A percentile compares a stretch with the other conserved stretches of the same genome.
phyloP scores from a whole-genome alignment of 1,284 basidiomycete genomes.

The Jaminaea rosea region DNA sequence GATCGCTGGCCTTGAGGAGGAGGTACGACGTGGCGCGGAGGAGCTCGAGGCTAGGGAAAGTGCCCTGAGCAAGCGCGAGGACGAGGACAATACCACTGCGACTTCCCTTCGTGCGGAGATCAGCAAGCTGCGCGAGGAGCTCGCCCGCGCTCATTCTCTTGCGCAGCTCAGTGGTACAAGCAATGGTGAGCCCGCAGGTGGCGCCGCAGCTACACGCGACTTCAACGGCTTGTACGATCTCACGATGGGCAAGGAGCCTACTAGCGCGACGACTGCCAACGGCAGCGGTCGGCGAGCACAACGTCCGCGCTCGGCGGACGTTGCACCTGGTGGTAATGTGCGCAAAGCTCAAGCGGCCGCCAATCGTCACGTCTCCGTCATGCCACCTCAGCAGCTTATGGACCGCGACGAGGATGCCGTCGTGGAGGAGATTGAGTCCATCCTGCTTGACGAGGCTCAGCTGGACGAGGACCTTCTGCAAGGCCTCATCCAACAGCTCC shows the following conservation, averaged over 20 bases:
- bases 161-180: conserved; percentile 3
- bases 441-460: conserved; percentile 75
- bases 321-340: not conserved
- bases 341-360: conserved; percentile 48
- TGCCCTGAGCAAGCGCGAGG: conserved; percentile 41
- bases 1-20: conserved; percentile 62
- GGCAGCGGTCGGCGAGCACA: conserved; percentile 3
- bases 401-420: conserved; percentile 63
- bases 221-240: not conserved
- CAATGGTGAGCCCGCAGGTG: not conserved
- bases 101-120: conserved; percentile 84
- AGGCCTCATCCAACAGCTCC: conserved; percentile 79
- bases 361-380: conserved; percentile 80
- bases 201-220: conserved; percentile 9
- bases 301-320: not conserved
- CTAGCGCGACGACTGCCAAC: too few relatives aligned
- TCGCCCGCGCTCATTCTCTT: conserved; percentile 77
- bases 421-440: conserved; percentile 69
- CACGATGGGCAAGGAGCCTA: conserved; percentile 1
- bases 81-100: conserved; percentile 76
- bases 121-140: conserved; percentile 80
- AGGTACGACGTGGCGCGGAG: conserved; percentile 63
- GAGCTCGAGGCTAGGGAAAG: conserved; percentile 67
- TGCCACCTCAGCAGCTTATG: conserved; percentile 46
- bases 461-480: conserved; percentile 90